phyloP scores from a whole-genome alignment of 129 eudicot species.

The Mikania micrantha region DNA sequence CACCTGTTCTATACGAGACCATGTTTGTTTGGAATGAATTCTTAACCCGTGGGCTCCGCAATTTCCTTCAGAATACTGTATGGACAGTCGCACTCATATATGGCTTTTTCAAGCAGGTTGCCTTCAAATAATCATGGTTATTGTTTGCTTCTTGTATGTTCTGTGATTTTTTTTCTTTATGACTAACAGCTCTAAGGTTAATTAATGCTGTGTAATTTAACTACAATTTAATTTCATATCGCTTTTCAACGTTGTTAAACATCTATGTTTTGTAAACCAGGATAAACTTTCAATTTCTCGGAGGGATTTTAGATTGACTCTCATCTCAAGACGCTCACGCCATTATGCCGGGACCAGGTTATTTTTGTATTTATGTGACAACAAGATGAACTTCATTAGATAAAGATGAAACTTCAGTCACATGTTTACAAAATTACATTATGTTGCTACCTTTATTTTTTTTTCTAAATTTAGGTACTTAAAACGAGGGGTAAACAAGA shows the following conservation, averaged over 20 bases:
- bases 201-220: background rate
- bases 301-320: slow-evolving; percentile 47
- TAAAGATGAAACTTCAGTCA: background rate
- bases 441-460: background rate
- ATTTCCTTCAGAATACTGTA: slow-evolving; percentile 51
- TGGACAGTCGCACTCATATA: slow-evolving; percentile 91
- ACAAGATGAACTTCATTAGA: background rate
- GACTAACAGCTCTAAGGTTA: background rate
- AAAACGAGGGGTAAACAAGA: slow-evolving; percentile 79
- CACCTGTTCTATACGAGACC: slow-evolving; percentile 45
- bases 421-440: background rate
- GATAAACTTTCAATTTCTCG: slow-evolving; percentile 49
- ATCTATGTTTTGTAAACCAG: slow-evolving; percentile 35
- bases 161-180: background rate
- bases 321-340: slow-evolving; percentile 80
- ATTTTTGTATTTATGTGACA: background rate
- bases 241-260: background rate
- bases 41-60: slow-evolving; percentile 64
- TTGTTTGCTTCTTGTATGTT: background rate
- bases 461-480: slow-evolving; percentile 40
- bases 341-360: slow-evolving; percentile 89
- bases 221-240: background rate
- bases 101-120: slow-evolving; percentile 88
- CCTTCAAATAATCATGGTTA: background rate
- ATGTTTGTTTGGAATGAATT: slow-evolving; percentile 87